A percentile compares a stretch with the other conserved stretches of the same genome.
Evolutionary conservation across 2,329 filamentous ascomycete species (phyloP).

Genomic region (Atkinsonella hypoxylon): DNA sequence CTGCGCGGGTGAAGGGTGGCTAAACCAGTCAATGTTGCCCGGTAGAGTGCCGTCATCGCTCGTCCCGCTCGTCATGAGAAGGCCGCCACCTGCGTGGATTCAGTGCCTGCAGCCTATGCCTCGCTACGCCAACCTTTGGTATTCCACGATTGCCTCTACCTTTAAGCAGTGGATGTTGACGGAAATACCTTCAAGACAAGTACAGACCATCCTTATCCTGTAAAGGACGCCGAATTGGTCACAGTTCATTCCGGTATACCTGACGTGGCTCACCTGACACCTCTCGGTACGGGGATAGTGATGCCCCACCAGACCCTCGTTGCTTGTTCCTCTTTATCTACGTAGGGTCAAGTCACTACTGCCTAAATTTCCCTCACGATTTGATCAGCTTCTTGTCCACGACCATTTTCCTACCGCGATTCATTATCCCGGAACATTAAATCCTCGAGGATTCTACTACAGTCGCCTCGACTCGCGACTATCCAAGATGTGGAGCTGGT

Average conservation of each 20-base stretch:
- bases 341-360: background rate
- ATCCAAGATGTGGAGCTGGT: constrained; percentile 68
- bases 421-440: background rate
- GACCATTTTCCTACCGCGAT: too few relatives aligned
- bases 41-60: constrained; percentile 21
- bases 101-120: constrained; percentile 3
- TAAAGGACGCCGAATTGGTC: background rate
- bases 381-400: background rate
- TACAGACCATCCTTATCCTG: background rate
- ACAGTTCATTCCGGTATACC: background rate
- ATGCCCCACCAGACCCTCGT: constrained; percentile 3
- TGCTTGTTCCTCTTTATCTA: background rate
- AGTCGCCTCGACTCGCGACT: background rate
- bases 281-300: background rate
- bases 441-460: background rate
- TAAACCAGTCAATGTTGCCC: constrained; percentile 11
- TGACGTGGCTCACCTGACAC: background rate
- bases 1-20: constrained; percentile 15
- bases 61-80: constrained; percentile 1
- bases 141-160: background rate
- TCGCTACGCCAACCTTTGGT: background rate
- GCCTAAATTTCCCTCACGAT: background rate
- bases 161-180: background rate
- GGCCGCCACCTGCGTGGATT: background rate
- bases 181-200: background rate